Evolutionary conservation across 768 basidiomycete genomes (phyloP).

Genomic region (Pulveroboletus frians): DNA sequence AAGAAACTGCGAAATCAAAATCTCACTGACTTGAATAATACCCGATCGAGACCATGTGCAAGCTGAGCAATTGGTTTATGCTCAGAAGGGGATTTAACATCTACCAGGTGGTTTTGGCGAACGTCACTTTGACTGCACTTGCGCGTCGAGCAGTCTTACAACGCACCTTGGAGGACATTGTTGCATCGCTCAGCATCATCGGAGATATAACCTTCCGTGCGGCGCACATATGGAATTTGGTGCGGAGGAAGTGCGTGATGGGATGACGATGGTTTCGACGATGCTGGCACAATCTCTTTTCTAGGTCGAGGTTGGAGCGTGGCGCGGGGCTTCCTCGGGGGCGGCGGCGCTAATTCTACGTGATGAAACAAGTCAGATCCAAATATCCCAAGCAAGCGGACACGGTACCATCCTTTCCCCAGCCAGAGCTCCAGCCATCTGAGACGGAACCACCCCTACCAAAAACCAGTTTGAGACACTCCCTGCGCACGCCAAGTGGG

Average conservation of each 20-base stretch:
- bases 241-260: slow-evolving; percentile 19
- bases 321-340: not conserved
- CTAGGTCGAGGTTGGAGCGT: not conserved
- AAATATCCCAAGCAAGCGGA: not conserved
- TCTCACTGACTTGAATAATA: slow-evolving; percentile 64
- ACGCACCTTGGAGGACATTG: slow-evolving; percentile 18
- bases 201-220: slow-evolving; percentile 24
- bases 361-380: not conserved
- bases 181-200: not conserved
- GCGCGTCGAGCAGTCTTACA: not conserved
- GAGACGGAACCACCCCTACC: slow-evolving; percentile 3
- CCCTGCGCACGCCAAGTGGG: not conserved
- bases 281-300: slow-evolving; percentile 2
- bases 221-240: slow-evolving; percentile 22
- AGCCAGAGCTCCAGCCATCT: slow-evolving; percentile 12
- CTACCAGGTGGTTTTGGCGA: slow-evolving; percentile 24
- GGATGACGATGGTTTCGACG: slow-evolving; percentile 1
- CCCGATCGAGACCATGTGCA: slow-evolving; percentile 61
- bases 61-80: slow-evolving; percentile 59
- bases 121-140: not conserved
- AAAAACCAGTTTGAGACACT: not conserved
- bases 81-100: slow-evolving; percentile 38
- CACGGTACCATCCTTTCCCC: slow-evolving; percentile 25
- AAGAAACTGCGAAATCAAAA: not conserved
- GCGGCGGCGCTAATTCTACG: slow-evolving; percentile 15